phyloP scores from a whole-genome alignment of 75 land plant genomes.

The Azolla pinnata region DNA sequence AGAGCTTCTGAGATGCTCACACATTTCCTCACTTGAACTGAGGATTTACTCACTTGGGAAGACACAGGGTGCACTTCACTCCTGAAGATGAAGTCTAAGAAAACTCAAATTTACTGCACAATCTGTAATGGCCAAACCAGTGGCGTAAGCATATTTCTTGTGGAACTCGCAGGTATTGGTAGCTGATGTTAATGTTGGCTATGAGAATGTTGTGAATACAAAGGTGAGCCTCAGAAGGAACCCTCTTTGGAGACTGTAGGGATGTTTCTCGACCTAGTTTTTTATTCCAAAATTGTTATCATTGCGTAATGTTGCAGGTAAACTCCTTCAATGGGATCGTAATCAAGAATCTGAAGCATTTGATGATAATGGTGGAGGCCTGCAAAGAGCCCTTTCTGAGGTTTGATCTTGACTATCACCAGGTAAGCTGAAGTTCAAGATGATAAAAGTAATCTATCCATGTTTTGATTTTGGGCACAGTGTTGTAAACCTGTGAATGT shows the following conservation, averaged over 20 bases:
- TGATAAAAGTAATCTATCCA: too few species aligned
- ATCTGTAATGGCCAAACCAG: too few species aligned
- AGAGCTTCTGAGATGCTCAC: too few species aligned
- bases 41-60: too few species aligned
- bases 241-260: background rate
- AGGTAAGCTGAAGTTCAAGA: too few species aligned
- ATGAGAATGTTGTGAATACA: slow-evolving; percentile 87
- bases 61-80: too few species aligned
- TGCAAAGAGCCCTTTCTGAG: slow-evolving; percentile 72
- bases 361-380: slow-evolving; percentile 80
- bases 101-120: too few species aligned
- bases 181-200: slow-evolving; percentile 89
- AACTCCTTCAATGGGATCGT: slow-evolving; percentile 72
- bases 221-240: slow-evolving; percentile 45
- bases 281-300: too few species aligned
- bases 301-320: slow-evolving; percentile 37
- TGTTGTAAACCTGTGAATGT: too few species aligned
- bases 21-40: background rate
- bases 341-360: slow-evolving; percentile 73
- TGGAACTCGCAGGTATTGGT: slow-evolving; percentile 83
- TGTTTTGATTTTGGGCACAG: too few species aligned
- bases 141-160: too few species aligned
- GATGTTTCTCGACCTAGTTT: background rate
- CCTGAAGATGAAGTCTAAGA: too few species aligned
- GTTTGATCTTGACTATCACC: slow-evolving; percentile 85